phyloP scores from a whole-genome alignment of 2,329 filamentous ascomycete genomes.

The Capronia americana region DNA sequence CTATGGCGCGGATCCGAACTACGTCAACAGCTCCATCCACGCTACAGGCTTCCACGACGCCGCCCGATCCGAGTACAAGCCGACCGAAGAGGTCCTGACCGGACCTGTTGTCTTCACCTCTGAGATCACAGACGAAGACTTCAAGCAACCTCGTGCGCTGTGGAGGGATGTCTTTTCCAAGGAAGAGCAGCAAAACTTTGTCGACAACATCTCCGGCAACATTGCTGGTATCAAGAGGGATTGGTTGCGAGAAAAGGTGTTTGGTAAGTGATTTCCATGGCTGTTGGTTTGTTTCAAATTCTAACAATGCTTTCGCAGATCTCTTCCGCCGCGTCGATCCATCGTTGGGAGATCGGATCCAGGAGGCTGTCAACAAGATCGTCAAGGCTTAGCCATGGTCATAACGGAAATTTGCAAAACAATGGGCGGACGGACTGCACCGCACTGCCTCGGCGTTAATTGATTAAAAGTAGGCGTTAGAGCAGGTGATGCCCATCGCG shows the following conservation, averaged over 20 bases:
- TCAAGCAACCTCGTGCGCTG: constrained; percentile 51
- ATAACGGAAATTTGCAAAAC: background rate
- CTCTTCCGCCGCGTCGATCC: constrained; percentile 26
- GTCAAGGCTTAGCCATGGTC: constrained; percentile 2
- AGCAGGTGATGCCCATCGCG: too few species aligned
- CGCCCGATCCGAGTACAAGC: constrained; percentile 40
- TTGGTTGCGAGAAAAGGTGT: constrained; percentile 65
- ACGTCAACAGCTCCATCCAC: constrained; percentile 47
- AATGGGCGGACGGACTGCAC: background rate
- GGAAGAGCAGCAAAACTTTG: constrained; percentile 63
- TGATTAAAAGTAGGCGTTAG: too few species aligned
- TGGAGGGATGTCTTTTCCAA: constrained; percentile 52
- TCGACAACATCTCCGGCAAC: constrained; percentile 65
- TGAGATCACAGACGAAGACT: constrained; percentile 54
- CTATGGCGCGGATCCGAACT: constrained; percentile 67
- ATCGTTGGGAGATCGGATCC: constrained; percentile 20
- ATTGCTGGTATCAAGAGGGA: constrained; percentile 62
- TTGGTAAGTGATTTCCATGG: constrained; percentile 42
- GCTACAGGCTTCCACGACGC: constrained; percentile 32
- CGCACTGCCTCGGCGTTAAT: too few species aligned
- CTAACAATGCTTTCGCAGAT: constrained; percentile 10
- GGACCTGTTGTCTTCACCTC: constrained; percentile 50
- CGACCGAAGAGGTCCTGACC: constrained; percentile 18
- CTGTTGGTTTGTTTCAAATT: background rate
- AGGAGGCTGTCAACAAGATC: constrained; percentile 46